Conservation (phyloP, 306 rosid species). For the Trifolium repens region DNA sequence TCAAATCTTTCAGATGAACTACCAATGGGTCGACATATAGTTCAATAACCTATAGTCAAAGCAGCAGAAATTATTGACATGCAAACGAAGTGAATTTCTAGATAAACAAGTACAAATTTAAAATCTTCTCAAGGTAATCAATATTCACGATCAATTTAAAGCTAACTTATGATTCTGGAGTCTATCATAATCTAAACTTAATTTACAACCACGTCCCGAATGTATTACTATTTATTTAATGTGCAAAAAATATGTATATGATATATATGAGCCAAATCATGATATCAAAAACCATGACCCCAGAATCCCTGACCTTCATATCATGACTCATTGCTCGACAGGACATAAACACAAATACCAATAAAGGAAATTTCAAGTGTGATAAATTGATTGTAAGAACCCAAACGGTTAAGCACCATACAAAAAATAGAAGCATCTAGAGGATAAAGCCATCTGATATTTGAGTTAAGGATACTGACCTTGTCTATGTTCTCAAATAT, state of each 20-base stretch:
- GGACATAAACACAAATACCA: not conserved
- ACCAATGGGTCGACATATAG: slow-evolving; percentile 52
- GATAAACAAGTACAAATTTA: slow-evolving; percentile 22
- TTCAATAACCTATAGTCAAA: slow-evolving; percentile 46
- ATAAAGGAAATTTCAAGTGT: slow-evolving; percentile 19
- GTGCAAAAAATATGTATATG: not conserved
- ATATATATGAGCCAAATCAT: slow-evolving; percentile 2
- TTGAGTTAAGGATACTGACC: slow-evolving; percentile 44
- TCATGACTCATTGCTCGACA: not conserved
- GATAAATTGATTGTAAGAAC: slow-evolving; percentile 22
- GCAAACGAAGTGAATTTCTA: slow-evolving; percentile 29
- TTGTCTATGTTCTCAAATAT: slow-evolving; percentile 47
- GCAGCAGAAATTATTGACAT: slow-evolving; percentile 17
- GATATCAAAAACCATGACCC: not conserved
- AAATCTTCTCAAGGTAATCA: slow-evolving; percentile 31
- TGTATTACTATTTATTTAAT: slow-evolving; percentile 4
- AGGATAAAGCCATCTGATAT: slow-evolving; percentile 28
- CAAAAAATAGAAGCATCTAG: not conserved
- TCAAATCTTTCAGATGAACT: slow-evolving; percentile 48
- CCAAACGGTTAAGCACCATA: slow-evolving; percentile 2
- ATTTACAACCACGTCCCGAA: slow-evolving; percentile 18
- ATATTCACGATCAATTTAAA: slow-evolving; percentile 12
- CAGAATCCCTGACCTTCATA: slow-evolving; percentile 9
- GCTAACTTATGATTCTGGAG: not conserved
- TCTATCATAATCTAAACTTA: slow-evolving; percentile 14